Evolutionary conservation across 2,329 filamentous ascomycete genomes (phyloP), one percentile per base, ranked within the genome.

Genomic region (Colletotrichum theobromicola): DNA sequence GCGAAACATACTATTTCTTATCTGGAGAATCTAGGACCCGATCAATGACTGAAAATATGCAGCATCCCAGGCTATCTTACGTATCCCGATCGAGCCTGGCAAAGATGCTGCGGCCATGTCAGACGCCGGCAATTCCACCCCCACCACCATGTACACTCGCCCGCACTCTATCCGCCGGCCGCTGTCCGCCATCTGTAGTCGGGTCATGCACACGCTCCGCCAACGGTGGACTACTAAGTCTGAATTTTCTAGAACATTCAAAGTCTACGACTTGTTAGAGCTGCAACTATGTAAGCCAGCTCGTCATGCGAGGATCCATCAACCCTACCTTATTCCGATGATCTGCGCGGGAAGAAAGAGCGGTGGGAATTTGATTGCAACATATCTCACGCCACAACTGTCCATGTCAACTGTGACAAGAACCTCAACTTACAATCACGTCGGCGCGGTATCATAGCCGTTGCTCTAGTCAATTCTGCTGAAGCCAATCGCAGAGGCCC

Each of bases 121-220:
- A 75, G 68, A 75, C 68, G 26, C 57, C 46, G 57, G 53, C 57
- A 55, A 61, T 16, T 63, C 35, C 28, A 72, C 61, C 42, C 70
- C 58, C 46, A 60, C 67, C 62, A 55, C 68, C 55, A 46, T 46
- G 65, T 18, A 42, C 30, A 35, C 9, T 50, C 42, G 21, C 32
- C 37, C 46, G 50, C 70, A 35, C 53, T 70, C 68, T 35, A 55
- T 58, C 58, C 30, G 55, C 46, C 28, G 21, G 26, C 35, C 53
- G 69, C 67, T 67, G 21, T 34, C 35, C 53, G 69, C 67, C 71
- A 34, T 66, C 42, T 61, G 55, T 10, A 50, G 65, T 42, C 7
- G 42, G 72, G 68, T 72, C 72, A 75, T 75, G 68, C 69, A 67
- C 37, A 72, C 68, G 46, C 68, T 63, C 72, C 69, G 72, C 32